phyloP scores from a whole-genome alignment of 441 rosid genomes.

The Kokia cookei region DNA sequence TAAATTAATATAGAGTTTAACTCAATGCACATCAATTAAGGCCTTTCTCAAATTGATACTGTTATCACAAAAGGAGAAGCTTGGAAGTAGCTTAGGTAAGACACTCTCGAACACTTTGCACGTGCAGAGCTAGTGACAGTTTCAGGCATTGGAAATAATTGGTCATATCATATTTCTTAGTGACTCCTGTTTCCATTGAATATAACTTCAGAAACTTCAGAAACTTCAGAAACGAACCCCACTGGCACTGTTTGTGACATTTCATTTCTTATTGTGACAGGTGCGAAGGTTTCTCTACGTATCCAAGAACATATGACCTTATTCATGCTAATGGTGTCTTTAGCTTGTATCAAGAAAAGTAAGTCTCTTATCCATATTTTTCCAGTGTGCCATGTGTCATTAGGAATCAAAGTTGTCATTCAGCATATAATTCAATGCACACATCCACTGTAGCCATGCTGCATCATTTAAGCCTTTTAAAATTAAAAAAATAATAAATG shows the following conservation, averaged over 20 bases:
- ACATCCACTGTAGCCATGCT: not conserved
- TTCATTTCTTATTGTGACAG: constrained; percentile 30
- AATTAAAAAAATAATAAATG: not conserved
- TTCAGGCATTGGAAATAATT: not conserved
- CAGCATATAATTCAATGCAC: not conserved
- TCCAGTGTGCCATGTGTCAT: not conserved
- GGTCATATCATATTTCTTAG: not conserved
- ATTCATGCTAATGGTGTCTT: constrained; percentile 79
- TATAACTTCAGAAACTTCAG: not conserved
- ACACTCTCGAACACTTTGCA: not conserved
- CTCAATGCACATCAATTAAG: not conserved
- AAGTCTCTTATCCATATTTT: constrained; percentile 16
- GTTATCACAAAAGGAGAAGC: not conserved
- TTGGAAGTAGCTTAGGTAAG: not conserved
- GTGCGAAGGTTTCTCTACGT: constrained; percentile 97
- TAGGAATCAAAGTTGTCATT: not conserved
- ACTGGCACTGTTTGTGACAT: not conserved
- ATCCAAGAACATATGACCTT: constrained; percentile 89
- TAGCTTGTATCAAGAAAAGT: constrained; percentile 67
- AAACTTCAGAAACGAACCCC: not conserved
- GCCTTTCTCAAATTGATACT: not conserved
- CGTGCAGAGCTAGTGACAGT: not conserved
- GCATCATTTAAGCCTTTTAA: not conserved
- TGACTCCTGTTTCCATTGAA: not conserved
- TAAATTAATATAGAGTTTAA: not conserved